These are phyloP conservation scores for Boletus tylopilopsis DNA, from an alignment of 768 basidiomycete species.

Conservation along the genomic window DNA sequence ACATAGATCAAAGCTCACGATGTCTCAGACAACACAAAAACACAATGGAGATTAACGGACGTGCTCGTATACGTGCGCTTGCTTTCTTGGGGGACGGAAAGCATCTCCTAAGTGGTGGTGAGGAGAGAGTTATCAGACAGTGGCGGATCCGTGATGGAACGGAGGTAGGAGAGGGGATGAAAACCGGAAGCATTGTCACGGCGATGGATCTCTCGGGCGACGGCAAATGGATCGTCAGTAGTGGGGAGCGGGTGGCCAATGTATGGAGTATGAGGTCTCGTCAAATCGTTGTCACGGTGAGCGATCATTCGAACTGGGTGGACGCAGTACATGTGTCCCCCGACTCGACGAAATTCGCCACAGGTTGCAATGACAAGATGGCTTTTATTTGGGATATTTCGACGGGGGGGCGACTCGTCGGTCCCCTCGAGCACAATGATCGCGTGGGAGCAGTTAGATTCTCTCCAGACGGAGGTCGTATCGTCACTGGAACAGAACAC, in stretches of 20 bases:
- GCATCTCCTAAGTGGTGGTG: background rate
- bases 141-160: background rate
- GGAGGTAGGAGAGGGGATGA: background rate
- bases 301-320: background rate
- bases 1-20: background rate
- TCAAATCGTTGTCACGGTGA: background rate
- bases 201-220: background rate
- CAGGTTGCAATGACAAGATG: background rate
- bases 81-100: background rate
- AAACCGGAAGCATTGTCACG: background rate
- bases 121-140: background rate
- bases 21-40: background rate
- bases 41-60: background rate
- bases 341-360: slow-evolving; percentile 3
- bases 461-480: slow-evolving; percentile 3
- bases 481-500: background rate
- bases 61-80: background rate
- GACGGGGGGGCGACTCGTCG: background rate
- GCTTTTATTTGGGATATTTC: slow-evolving; percentile 1
- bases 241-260: background rate
- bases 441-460: background rate
- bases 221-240: background rate
- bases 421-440: background rate
- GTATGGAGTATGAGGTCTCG: background rate
- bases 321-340: background rate